Base-by-base conservation (phyloP, 2,329 filamentous ascomycete species). In the Seiridium cupressi region DNA sequence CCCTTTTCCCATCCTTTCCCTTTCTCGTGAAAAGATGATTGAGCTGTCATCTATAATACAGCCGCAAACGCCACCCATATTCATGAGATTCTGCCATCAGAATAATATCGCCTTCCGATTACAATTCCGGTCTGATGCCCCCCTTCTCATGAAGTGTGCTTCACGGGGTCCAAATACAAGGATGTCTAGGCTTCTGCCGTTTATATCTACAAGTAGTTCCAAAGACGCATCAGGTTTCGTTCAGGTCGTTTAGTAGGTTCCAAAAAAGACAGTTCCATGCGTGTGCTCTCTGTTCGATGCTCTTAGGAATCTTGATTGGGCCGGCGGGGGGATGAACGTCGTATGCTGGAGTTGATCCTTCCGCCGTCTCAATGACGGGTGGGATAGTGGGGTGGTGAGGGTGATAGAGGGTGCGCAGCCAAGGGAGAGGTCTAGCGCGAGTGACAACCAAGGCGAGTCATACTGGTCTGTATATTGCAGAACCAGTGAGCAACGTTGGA, bases 131-230 rank as follows among this genome's bases (percentile, higher is more conserved):
- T 42, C 18, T 35, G 11, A 26, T 53, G 35, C 18, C 34, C 49
- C 49, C 35, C n/a, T 51, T 35, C 38, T 32, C 10, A 18, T 53
- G 49, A 38, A 53, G 31, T 35, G 18, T 34, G 18, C 49, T 53
- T 18, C 49, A 53, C 49, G n/a, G 49, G 44, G 54, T 58, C 36
- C 47, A 49, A 42, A 58, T 58, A 51, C 47, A 49, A 49, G 32
- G 44, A 58, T 58, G 44, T 51, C 47, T 49, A 49, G 55, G 44
- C 47, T 58, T 34, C 42, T 36, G 44, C 47, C 44, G n/a, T 40
- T 51, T 49, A 51, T 58, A 51, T 44, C 55, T 49, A 58, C 55
- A 58, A 49, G 46, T 57, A 13, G 44, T 46, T 57, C 42, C 54
- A 44, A 55, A 44, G 51, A 42, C 44, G 54, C 32, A 32, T 48